phyloP scores from a whole-genome alignment of 1,284 basidiomycete genomes.

The Heliocybe sulcata region DNA sequence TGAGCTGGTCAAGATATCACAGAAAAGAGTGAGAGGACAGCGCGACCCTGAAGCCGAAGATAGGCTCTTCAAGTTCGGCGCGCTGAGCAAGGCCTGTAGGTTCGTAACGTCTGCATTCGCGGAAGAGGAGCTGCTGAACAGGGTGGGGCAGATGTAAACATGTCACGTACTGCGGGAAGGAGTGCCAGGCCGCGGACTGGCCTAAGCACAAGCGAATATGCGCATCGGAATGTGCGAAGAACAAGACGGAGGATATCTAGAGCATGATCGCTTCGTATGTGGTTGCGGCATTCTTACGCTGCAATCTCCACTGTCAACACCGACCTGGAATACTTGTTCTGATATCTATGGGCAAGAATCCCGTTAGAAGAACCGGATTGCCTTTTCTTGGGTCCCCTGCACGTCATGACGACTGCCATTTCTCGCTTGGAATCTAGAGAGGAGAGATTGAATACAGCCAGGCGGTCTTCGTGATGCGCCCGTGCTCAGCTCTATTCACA shows the following conservation, averaged over 20 bases:
- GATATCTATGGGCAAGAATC: too few relatives aligned
- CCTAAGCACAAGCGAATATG: constrained; percentile 16
- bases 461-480: too few relatives aligned
- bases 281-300: not conserved
- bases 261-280: not conserved
- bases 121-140: not conserved
- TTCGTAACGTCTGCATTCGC: constrained; percentile 5
- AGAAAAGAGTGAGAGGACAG: constrained; percentile 14
- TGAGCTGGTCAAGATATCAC: constrained; percentile 13
- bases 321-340: too few relatives aligned
- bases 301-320: not conserved
- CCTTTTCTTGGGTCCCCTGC: too few relatives aligned
- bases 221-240: constrained; percentile 8
- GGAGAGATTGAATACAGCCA: too few relatives aligned
- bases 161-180: constrained; percentile 18
- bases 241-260: constrained; percentile 7
- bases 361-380: too few relatives aligned
- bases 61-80: constrained; percentile 17
- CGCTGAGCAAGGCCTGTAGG: constrained; percentile 16
- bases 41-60: constrained; percentile 17
- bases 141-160: constrained; percentile 9
- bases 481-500: too few relatives aligned
- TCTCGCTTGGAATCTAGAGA: too few relatives aligned
- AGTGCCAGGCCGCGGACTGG: constrained; percentile 20
- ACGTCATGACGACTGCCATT: too few relatives aligned